Percentiles rank a stretch among this genome's conserved stretches.
phyloP scores from a whole-genome alignment of 169 alveolate genomes.

The Cryptosporidium bovis region DNA sequence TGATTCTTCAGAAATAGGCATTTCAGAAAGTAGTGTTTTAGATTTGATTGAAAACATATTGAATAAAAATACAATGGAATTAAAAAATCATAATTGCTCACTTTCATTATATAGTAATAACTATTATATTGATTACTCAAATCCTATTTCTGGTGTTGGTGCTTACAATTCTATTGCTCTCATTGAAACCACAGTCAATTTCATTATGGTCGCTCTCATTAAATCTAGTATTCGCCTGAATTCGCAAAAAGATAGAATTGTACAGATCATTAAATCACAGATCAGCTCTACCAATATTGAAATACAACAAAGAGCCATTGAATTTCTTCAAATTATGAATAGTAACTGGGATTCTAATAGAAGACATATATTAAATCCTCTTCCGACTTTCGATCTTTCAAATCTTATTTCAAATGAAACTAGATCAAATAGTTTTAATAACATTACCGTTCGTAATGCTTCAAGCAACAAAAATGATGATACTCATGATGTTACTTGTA shows the following conservation, averaged over 20 bases:
- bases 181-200: conserved; percentile 40
- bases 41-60: conserved; percentile 24
- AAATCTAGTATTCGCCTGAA: conserved; percentile 30
- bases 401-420: conserved; percentile 26
- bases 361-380: conserved; percentile 31
- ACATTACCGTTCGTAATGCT: not conserved
- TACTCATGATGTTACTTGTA: not conserved
- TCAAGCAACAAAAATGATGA: not conserved
- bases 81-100: conserved; percentile 13
- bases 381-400: conserved; percentile 56
- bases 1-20: conserved; percentile 37
- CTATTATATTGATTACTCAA: conserved; percentile 19
- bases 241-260: conserved; percentile 16
- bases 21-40: conserved; percentile 14
- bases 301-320: conserved; percentile 55
- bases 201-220: conserved; percentile 38
- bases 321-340: conserved; percentile 37
- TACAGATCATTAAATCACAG: conserved; percentile 15
- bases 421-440: conserved; percentile 35
- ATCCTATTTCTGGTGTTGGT: conserved; percentile 49
- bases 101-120: conserved; percentile 19
- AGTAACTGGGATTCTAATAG: conserved; percentile 65
- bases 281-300: conserved; percentile 17
- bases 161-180: conserved; percentile 1
- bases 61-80: conserved; percentile 11